phyloP scores from a whole-genome alignment of 805 yeast species.

The Metschnikowia anglica region DNA sequence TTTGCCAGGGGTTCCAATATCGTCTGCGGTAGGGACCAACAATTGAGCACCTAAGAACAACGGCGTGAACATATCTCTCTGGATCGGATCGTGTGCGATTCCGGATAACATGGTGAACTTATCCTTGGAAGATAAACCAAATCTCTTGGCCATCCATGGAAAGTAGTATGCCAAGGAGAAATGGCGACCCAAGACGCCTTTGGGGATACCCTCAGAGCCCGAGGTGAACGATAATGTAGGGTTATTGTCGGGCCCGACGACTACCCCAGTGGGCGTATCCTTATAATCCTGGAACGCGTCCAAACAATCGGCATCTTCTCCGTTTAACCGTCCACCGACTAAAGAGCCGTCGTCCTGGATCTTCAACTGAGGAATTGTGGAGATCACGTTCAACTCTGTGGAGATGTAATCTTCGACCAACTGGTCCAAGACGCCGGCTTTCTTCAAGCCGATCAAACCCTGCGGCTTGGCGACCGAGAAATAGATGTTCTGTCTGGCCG shows the following conservation, averaged over 20 bases:
- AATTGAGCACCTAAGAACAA: constrained; percentile 91
- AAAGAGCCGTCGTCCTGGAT: constrained; percentile 73
- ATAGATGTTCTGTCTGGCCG: constrained; percentile 93
- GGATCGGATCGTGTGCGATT: constrained; percentile 99
- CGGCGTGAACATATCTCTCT: constrained; percentile 98
- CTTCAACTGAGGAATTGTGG: constrained; percentile 75
- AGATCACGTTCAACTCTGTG: constrained; percentile 67
- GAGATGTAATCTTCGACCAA: constrained; percentile 76
- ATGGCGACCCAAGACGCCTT: constrained; percentile 98
- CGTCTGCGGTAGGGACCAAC: constrained; percentile 93
- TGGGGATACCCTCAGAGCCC: constrained; percentile 98
- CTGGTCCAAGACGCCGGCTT: constrained; percentile 81
- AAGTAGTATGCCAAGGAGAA: constrained; percentile 95
- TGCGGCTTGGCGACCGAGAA: constrained; percentile 90
- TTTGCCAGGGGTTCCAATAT: constrained; percentile 97
- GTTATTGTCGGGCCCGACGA: constrained; percentile 96
- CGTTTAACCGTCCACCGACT: constrained; percentile 51
- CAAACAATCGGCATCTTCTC: constrained; percentile 47
- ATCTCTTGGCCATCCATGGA: constrained; percentile 96
- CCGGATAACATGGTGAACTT: constrained; percentile 97
- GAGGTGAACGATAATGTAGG: constrained; percentile 97
- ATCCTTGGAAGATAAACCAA: constrained; percentile 74
- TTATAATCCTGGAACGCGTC: constrained; percentile 44
- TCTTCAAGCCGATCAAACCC: constrained; percentile 84
- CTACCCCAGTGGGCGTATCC: constrained; percentile 72